phyloP scores from a whole-genome alignment of 257 asterid species.

The Capsicum pubescens region DNA sequence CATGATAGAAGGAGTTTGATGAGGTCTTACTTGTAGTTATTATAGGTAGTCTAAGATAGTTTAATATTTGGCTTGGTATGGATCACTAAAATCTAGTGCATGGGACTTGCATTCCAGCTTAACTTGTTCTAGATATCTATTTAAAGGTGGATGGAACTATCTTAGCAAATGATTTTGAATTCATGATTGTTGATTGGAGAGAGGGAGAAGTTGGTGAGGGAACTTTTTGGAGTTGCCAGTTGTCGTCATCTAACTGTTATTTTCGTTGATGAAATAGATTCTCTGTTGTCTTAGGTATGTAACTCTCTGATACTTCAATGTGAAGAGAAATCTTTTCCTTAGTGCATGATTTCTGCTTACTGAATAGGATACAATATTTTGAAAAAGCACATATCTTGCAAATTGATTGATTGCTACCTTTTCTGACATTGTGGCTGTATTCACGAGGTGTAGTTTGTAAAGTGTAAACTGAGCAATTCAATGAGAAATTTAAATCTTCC shows the following conservation, averaged over 20 bases:
- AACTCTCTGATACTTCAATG: neutral
- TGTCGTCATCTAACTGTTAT: constrained; percentile 98
- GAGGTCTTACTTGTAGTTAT: neutral
- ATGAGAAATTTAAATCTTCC: constrained; percentile 7
- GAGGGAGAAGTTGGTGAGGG: constrained; percentile 98
- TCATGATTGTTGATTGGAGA: constrained; percentile 81
- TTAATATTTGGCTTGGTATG: constrained; percentile 25
- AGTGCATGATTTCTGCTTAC: neutral
- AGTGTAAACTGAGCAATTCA: neutral
- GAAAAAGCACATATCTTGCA: constrained; percentile 4
- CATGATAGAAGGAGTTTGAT: constrained; percentile 18
- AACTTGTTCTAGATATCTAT: neutral
- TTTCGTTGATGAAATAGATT: constrained; percentile 96
- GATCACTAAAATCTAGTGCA: constrained; percentile 21
- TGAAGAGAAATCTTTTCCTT: neutral
- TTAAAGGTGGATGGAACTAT: constrained; percentile 18
- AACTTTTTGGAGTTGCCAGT: constrained; percentile 98
- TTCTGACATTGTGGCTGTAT: constrained; percentile 6
- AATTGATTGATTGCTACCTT: neutral
- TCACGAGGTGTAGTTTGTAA: constrained; percentile 20
- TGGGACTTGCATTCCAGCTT: neutral
- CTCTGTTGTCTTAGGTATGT: constrained; percentile 90
- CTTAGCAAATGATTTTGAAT: constrained; percentile 25
- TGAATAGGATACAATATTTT: neutral
- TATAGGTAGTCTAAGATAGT: neutral